Conservation (phyloP, 495 filamentous ascomycete species). For the Hypoxylon lienhwacheense region DNA sequence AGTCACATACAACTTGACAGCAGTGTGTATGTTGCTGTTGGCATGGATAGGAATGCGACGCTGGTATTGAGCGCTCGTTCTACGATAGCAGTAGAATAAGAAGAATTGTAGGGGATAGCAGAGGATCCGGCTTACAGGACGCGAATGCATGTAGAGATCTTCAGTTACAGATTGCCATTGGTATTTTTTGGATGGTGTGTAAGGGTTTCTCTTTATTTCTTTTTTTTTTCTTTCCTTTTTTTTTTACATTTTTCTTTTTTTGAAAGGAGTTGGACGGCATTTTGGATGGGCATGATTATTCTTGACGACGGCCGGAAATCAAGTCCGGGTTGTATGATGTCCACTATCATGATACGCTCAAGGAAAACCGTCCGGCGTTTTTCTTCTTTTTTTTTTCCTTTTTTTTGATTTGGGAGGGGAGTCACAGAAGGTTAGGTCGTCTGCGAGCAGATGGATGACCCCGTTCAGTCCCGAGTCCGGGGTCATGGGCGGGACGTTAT, state of each 20-base stretch:
- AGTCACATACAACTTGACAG: neutral
- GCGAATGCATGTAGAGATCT: constrained; percentile 17
- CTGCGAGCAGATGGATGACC: constrained; percentile 7
- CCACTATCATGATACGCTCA: constrained; percentile 36
- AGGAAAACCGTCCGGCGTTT: constrained; percentile 40
- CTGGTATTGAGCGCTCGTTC: constrained; percentile 5
- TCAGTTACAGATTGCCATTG: constrained; percentile 30
- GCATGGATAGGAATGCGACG: constrained; percentile 12
- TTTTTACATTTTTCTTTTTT: too few species aligned
- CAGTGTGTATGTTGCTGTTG: constrained; percentile 9
- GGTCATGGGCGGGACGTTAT: constrained; percentile 6
- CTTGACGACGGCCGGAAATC: constrained; percentile 37
- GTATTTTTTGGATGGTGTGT: constrained; percentile 21
- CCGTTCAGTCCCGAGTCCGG: constrained; percentile 3
- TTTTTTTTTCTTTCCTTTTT: too few species aligned
- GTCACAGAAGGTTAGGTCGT: constrained; percentile 20
- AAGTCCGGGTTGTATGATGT: constrained; percentile 35
- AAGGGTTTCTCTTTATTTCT: too few species aligned
- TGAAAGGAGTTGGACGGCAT: constrained; percentile 26
- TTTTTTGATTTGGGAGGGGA: neutral
- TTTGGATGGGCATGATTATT: constrained; percentile 22
- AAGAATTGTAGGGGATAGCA: neutral
- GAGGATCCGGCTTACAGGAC: constrained; percentile 6
- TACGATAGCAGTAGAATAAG: constrained; percentile 9
- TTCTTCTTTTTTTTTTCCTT: neutral